A percentile compares a stretch with the other conserved stretches of the same genome.
phyloP scores from a whole-genome alignment of 1,139 yeast species.

The Zygotorulaspora mrakii region DNA sequence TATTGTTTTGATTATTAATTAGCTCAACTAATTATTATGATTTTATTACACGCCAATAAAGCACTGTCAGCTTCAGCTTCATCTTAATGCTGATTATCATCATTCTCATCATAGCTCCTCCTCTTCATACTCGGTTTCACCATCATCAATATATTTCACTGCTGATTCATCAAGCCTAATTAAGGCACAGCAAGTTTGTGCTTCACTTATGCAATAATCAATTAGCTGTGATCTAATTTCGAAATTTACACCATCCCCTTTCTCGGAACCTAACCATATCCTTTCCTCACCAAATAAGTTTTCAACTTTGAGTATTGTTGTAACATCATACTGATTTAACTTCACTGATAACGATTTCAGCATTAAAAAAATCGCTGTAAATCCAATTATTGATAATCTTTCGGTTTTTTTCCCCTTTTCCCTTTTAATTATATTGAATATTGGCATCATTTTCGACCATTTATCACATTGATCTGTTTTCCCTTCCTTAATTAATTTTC shows the following conservation, averaged over 20 bases:
- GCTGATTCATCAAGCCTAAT: slow-evolving; percentile 13
- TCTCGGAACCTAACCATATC: slow-evolving; percentile 37
- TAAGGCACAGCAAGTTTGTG: slow-evolving; percentile 22
- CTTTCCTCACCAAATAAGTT: slow-evolving; percentile 29
- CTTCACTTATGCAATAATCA: slow-evolving; percentile 35
- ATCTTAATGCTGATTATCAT: slow-evolving; percentile 5
- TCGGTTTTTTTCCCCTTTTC: background rate
- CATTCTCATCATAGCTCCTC: slow-evolving; percentile 6
- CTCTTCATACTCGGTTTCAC: slow-evolving; percentile 2
- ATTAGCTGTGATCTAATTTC: slow-evolving; percentile 35
- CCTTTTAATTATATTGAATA: slow-evolving; percentile 16
- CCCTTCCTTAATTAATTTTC: slow-evolving; percentile 27
- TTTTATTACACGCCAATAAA: background rate
- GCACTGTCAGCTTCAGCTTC: slow-evolving; percentile 1
- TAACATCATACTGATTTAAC: slow-evolving; percentile 2
- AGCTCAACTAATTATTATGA: slow-evolving; percentile 1
- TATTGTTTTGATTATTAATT: too few relatives aligned
- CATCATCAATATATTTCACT: slow-evolving; percentile 8
- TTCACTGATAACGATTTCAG: slow-evolving; percentile 16
- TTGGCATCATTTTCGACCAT: slow-evolving; percentile 30
- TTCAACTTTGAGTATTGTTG: slow-evolving; percentile 12
- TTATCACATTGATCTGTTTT: slow-evolving; percentile 25
- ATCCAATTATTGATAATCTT: slow-evolving; percentile 27
- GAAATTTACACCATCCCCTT: slow-evolving; percentile 30
- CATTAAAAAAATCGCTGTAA: slow-evolving; percentile 32